phyloP scores from a whole-genome alignment of 2,329 filamentous ascomycete genomes.

The Calonectria leucothoes region DNA sequence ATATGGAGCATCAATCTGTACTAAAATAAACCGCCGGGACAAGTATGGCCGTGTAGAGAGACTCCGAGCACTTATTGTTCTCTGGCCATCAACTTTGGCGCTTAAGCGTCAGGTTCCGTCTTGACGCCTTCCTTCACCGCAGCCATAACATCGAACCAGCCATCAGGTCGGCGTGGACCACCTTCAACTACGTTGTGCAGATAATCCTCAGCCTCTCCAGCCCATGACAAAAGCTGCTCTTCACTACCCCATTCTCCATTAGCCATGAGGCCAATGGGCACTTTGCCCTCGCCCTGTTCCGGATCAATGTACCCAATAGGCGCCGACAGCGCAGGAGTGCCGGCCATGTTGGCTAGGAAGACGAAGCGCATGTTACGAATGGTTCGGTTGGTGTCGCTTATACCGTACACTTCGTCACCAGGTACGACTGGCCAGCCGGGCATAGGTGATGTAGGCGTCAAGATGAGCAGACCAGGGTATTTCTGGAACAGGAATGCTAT shows the following conservation, averaged over 20 bases:
- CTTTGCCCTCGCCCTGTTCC: constrained; percentile 65
- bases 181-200: constrained; percentile 60
- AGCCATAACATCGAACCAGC: constrained; percentile 69
- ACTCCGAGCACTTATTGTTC: background rate
- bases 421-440: constrained; percentile 76
- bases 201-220: constrained; percentile 67
- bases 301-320: constrained; percentile 79
- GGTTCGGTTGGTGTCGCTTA: constrained; percentile 78
- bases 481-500: constrained; percentile 76
- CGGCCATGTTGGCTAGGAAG: constrained; percentile 86
- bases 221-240: constrained; percentile 72
- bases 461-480: constrained; percentile 80
- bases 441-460: constrained; percentile 82
- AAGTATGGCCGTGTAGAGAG: background rate
- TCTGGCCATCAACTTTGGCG: background rate
- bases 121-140: constrained; percentile 33
- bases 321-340: constrained; percentile 79
- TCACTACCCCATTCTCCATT: constrained; percentile 76
- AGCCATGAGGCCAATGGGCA: constrained; percentile 72
- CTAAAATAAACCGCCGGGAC: background rate
- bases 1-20: too few species aligned
- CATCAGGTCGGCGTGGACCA: constrained; percentile 61
- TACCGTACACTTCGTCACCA: constrained; percentile 74
- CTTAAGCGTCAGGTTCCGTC: constrained; percentile 22
- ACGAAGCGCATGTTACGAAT: constrained; percentile 88